Conservation (phyloP, 2,329 filamentous ascomycete species). For the Scytalidium sp. region DNA sequence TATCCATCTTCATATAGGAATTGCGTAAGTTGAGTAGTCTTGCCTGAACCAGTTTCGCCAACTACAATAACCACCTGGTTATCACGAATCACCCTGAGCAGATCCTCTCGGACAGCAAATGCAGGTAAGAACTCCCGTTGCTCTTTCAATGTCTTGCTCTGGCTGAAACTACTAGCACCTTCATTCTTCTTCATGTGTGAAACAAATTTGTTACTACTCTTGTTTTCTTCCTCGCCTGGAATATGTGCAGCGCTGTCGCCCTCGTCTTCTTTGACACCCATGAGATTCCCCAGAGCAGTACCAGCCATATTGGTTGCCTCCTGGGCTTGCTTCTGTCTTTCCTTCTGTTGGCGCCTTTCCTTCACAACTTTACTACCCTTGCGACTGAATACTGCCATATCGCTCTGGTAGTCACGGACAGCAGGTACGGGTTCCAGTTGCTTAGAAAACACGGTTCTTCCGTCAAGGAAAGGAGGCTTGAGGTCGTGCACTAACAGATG, state of each 20-base stretch:
- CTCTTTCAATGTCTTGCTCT: slow-evolving; percentile 84
- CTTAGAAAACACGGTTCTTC: slow-evolving; percentile 93
- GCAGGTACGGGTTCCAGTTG: slow-evolving; percentile 94
- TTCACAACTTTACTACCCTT: slow-evolving; percentile 93
- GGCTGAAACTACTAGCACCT: slow-evolving; percentile 86
- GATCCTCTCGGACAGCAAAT: slow-evolving; percentile 92
- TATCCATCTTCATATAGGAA: slow-evolving; percentile 97
- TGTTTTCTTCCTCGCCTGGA: slow-evolving; percentile 66
- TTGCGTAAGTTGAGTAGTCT: slow-evolving; percentile 95
- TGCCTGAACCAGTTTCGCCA: slow-evolving; percentile 94
- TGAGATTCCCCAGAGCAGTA: slow-evolving; percentile 88
- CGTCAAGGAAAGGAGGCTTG: slow-evolving; percentile 90
- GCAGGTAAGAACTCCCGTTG: slow-evolving; percentile 92
- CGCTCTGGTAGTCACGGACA: slow-evolving; percentile 89
- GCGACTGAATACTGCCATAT: slow-evolving; percentile 97
- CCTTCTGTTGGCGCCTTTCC: slow-evolving; percentile 86
- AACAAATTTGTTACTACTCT: slow-evolving; percentile 74
- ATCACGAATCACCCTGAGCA: slow-evolving; percentile 87
- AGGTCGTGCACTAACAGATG: slow-evolving; percentile 93
- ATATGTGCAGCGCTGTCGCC: slow-evolving; percentile 84
- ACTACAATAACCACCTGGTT: slow-evolving; percentile 98
- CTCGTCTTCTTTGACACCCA: slow-evolving; percentile 91
- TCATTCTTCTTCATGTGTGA: slow-evolving; percentile 86
- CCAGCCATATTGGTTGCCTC: slow-evolving; percentile 92
- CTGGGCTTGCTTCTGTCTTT: slow-evolving; percentile 90